Conservation (phyloP, 2,329 filamentous ascomycete genomes). For the Hypoxylon sp. region DNA sequence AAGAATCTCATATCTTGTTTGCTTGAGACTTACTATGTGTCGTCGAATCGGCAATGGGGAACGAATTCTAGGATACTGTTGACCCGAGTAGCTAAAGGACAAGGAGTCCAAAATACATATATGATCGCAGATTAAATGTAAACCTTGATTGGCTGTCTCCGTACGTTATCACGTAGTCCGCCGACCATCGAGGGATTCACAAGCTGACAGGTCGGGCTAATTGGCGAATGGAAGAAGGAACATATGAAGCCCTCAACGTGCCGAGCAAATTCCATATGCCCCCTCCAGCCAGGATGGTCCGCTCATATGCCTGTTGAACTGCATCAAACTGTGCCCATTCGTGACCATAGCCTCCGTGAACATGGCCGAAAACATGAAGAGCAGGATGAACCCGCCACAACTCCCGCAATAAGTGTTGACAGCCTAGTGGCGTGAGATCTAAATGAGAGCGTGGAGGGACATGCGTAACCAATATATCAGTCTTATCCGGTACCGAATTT, state of each 20-base stretch:
- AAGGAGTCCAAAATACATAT: not conserved
- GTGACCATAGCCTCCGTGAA: constrained; percentile 56
- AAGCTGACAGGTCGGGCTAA: not conserved
- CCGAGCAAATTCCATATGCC: not conserved
- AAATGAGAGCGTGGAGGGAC: constrained; percentile 57
- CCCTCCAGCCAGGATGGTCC: constrained; percentile 23
- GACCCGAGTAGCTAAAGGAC: not conserved
- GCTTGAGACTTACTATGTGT: not conserved
- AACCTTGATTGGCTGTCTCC: not conserved
- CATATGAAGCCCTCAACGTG: not conserved
- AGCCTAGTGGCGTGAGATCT: constrained; percentile 55
- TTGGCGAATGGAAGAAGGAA: not conserved
- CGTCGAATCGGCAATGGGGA: not conserved
- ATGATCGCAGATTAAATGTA: not conserved
- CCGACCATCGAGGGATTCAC: not conserved
- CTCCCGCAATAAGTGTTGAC: constrained; percentile 51
- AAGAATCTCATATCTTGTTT: not conserved
- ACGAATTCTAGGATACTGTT: not conserved
- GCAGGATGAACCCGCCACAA: constrained; percentile 53
- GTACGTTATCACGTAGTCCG: not conserved
- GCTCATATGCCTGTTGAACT: constrained; percentile 50
- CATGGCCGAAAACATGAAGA: constrained; percentile 59
- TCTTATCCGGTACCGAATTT: constrained; percentile 40
- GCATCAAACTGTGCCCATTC: constrained; percentile 47
- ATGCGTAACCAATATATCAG: constrained; percentile 60